These are phyloP conservation scores for Leptodontidium sp. DNA, from an alignment of 2,329 filamentous ascomycete genomes.

Conservation along the genomic window DNA sequence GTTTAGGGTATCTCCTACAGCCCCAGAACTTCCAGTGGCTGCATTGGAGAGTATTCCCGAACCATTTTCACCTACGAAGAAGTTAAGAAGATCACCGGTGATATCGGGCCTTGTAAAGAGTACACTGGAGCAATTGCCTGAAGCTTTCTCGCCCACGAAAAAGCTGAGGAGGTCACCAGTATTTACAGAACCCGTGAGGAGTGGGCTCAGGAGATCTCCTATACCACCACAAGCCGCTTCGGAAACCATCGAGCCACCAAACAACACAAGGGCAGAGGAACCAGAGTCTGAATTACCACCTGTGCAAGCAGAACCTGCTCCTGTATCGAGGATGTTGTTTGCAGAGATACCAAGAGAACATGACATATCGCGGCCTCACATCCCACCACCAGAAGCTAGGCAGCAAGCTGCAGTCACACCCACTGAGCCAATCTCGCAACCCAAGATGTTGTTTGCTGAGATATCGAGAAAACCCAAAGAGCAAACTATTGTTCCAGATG, in stretches of 20 bases:
- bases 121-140: background rate
- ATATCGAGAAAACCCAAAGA: background rate
- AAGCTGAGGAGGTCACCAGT: conserved; percentile 8
- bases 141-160: conserved; percentile 7
- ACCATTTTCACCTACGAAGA: conserved; percentile 8
- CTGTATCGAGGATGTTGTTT: background rate
- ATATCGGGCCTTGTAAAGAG: background rate
- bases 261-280: background rate
- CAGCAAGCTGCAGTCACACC: conserved; percentile 6
- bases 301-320: background rate
- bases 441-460: conserved; percentile 10
- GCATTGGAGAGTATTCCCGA: background rate
- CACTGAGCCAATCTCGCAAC: background rate
- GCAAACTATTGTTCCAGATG: background rate
- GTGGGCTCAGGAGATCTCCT: conserved; percentile 22
- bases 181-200: background rate
- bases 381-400: conserved; percentile 9
- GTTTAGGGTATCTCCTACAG: conserved; percentile 10
- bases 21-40: background rate
- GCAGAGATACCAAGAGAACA: conserved; percentile 10
- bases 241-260: background rate
- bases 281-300: background rate
- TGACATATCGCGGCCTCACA: background rate
- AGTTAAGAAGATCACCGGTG: conserved; percentile 13
- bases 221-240: background rate